Base-by-base conservation (phyloP, 2,329 filamentous ascomycete species). In the Parasarocladium wereldwijsianum region DNA sequence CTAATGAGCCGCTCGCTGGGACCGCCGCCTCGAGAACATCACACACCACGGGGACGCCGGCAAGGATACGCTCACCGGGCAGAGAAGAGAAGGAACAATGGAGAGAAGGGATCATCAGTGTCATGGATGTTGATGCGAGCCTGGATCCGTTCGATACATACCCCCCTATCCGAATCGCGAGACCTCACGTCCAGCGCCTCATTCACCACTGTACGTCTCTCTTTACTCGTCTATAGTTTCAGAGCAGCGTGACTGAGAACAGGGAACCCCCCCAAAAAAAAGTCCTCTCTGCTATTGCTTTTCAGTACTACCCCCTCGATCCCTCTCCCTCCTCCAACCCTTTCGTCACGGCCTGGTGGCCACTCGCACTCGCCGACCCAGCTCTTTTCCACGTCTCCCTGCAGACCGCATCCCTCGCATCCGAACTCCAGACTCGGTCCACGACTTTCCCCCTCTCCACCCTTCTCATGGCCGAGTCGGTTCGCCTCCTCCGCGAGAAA, bases 301-400 rank as follows among this genome's bases (percentile, higher is more conserved):
- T 72, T 29, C 61, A 70, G 36, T 72, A 71, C 39, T 72, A 72
- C 38, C 68, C 67, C 1, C 49, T 70, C 13, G 68, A 72, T 30
- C 47, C 68, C 6, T 58, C 53, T 35, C 40, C 54, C n/a, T 44
- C 45, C 0, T 66, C 67, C 6, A 72, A 72, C 38, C 67, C 67
- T 0, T 72, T 72, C 35, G 47, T 72, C 12, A 48, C 69, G 6
- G 70, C 65, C 0, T 72, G 68, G 68, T 72, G 68, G 66, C 68
- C 68, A 1, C 50, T 65, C 1, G 66, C 67, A 1, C 52, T 72
- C 1, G 58, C 52, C 1, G 67, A 72, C 32, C 64, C 67, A 0
- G 64, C 64, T 4, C 39, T 72, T 1, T 72, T 72, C 32, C 65
- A 72, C 37, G 66, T 72, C 15, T 70, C 66, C 3, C 49, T 72